Base-by-base conservation (phyloP, 352 stramenopile species). In the Peronosclerospora sorghi region DNA sequence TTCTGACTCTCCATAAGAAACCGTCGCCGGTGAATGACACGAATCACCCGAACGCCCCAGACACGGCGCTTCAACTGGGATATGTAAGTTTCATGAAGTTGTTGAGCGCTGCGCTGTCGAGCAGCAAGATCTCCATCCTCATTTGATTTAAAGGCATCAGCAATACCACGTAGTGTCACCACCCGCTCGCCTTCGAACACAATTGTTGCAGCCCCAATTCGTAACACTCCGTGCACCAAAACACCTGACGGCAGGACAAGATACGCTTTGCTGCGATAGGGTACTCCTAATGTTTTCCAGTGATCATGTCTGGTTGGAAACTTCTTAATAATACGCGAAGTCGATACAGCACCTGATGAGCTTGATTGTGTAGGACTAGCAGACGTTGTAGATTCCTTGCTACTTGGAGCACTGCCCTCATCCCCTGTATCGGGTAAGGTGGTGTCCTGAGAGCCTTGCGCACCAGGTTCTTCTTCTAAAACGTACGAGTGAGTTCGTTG, bases 121-220 rank as follows among this genome's bases (percentile, higher is more conserved):
- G 46, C 37, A 39, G 47, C 59, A 35, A 32, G 26, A 13, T 46
- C 58, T 14, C 55, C 61, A 41, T 69, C 64, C 7, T 80, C 65
- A 30, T 61, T 64, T 27, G 58, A 52, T 30, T 68, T 68, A 10
- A 62, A 66, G 8, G 62, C 35, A 17, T 86, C 71, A 2, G 71
- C 58, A 4, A 88, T 59, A 20, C 73, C 59, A 35, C 78, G 70
- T 14, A 88, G 41, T 7, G 75, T 85, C 9, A 70, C 73, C 10
- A 88, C 73, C 34, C 72, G 71, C 36, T 88, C 74, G 14, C 78
- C 78, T 48, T 91, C 78, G 45, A 91, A 91, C 7, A 86, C 72
- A 32, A 91, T 81, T 13, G 73, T 88, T 2, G 62, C 69, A 18
- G 59, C 49, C 8, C 78, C 78, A 28, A 91, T 81, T 8, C 78